Conservation (phyloP, 768 basidiomycete genomes). For the Cystobasidium tubakii region DNA sequence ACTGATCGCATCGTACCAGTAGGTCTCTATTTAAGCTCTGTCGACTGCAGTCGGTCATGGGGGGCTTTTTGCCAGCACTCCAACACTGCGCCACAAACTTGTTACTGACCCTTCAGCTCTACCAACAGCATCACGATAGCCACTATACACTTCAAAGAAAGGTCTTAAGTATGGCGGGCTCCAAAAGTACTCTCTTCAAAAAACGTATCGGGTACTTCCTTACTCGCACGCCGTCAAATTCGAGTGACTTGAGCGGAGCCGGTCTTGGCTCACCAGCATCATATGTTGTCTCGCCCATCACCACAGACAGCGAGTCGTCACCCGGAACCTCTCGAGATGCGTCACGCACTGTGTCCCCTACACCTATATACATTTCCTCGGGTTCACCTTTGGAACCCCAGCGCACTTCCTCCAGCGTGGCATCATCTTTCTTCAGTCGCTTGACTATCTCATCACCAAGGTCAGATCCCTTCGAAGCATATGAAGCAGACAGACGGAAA, state of each 20-base stretch:
- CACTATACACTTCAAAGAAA: background rate
- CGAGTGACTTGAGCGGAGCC: background rate
- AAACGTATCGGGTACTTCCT: background rate
- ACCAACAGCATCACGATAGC: background rate
- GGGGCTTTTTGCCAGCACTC: too few species aligned
- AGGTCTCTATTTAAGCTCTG: too few species aligned
- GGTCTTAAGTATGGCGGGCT: background rate
- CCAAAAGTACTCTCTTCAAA: background rate
- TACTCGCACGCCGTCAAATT: background rate
- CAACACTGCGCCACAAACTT: too few species aligned
- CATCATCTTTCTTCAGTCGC: conserved; percentile 3
- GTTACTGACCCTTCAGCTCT: too few species aligned
- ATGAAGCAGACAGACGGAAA: background rate
- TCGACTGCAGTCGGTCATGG: too few species aligned
- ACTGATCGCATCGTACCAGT: too few species aligned
- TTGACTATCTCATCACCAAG: background rate
- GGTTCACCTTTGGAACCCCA: background rate
- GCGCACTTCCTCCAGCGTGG: background rate
- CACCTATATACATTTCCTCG: background rate
- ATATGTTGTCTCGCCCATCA: background rate
- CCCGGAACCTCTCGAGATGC: background rate
- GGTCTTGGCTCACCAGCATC: background rate
- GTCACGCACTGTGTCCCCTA: background rate
- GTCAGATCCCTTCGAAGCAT: conserved; percentile 8
- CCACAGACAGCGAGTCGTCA: background rate